Evolutionary conservation across 2,329 filamentous ascomycete genomes (phyloP).

Genomic region (Colletotrichum somersetense): DNA sequence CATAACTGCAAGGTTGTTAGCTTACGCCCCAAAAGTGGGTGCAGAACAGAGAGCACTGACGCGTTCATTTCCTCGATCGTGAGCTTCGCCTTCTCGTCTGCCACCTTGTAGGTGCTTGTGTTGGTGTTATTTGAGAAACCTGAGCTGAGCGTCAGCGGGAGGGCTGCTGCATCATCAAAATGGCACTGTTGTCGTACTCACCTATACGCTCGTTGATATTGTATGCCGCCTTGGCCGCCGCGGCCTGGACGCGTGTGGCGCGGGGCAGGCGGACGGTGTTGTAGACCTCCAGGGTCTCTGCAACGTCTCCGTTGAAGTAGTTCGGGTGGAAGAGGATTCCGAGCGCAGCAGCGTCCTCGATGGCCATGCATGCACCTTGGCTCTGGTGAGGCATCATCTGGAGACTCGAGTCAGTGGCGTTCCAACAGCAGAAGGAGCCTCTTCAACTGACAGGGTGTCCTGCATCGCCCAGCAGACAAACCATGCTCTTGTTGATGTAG

Average conservation of each 20-base stretch:
- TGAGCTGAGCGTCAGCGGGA: conserved; percentile 38
- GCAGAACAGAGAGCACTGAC: conserved; percentile 53
- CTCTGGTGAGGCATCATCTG: conserved; percentile 69
- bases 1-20: conserved; percentile 57
- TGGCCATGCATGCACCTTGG: conserved; percentile 77
- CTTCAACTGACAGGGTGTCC: conserved; percentile 67
- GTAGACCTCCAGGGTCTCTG: conserved; percentile 63
- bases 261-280: conserved; percentile 66
- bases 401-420: not conserved
- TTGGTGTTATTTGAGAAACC: conserved; percentile 73
- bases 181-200: conserved; percentile 43
- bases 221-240: conserved; percentile 68
- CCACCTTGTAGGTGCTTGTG: conserved; percentile 70
- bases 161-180: not conserved
- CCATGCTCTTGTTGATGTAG: conserved; percentile 63
- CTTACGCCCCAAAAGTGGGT: not conserved
- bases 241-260: conserved; percentile 67
- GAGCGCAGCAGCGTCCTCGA: conserved; percentile 74
- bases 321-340: conserved; percentile 69
- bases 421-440: not conserved
- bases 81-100: conserved; percentile 70
- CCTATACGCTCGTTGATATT: conserved; percentile 75
- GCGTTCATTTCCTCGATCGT: conserved; percentile 79
- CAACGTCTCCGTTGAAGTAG: conserved; percentile 62
- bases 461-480: conserved; percentile 74